phyloP scores from a whole-genome alignment of 2,329 filamentous ascomycete genomes.

The Sordariomycetes sp. region DNA sequence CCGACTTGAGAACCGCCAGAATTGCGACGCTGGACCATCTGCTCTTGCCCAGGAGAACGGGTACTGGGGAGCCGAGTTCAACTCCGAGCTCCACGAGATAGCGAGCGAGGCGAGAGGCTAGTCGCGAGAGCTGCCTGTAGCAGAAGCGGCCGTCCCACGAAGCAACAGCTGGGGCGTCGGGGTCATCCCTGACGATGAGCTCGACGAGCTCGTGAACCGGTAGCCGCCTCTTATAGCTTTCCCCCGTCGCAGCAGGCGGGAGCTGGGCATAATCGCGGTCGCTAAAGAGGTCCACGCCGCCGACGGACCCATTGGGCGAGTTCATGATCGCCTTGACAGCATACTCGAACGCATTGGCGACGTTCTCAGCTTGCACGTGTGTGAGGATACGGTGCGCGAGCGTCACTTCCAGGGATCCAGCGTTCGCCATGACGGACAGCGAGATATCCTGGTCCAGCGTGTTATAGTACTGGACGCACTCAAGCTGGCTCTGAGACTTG shows the following conservation, averaged over 20 bases:
- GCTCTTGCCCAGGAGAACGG: slow-evolving; percentile 60
- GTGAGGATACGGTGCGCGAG: slow-evolving; percentile 32
- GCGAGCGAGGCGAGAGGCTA: slow-evolving; percentile 25
- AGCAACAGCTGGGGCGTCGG: slow-evolving; percentile 27
- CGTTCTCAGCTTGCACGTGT: slow-evolving; percentile 29
- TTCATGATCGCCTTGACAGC: slow-evolving; percentile 35
- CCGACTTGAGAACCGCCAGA: slow-evolving; percentile 54
- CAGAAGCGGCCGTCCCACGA: slow-evolving; percentile 34
- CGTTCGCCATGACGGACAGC: slow-evolving; percentile 29
- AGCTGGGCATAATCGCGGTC: slow-evolving; percentile 44
- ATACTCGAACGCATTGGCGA: slow-evolving; percentile 41
- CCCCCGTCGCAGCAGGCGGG: slow-evolving; percentile 14
- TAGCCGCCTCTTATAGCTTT: slow-evolving; percentile 21
- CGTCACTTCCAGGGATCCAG: slow-evolving; percentile 29
- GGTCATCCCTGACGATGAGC: slow-evolving; percentile 24
- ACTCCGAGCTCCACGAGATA: slow-evolving; percentile 41
- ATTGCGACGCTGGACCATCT: slow-evolving; percentile 59
- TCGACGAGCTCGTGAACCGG: slow-evolving; percentile 34
- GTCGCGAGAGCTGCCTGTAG: slow-evolving; percentile 25
- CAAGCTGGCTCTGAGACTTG: slow-evolving; percentile 17
- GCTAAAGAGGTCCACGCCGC: slow-evolving; percentile 40
- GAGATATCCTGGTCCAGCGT: slow-evolving; percentile 35
- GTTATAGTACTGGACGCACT: slow-evolving; percentile 24
- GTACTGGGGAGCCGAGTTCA: slow-evolving; percentile 44
- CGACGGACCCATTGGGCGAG: slow-evolving; percentile 27